These are phyloP conservation scores for Vanderwaltozyma tropicalis DNA, from an alignment of 805 yeast species.

Conservation along the genomic window DNA sequence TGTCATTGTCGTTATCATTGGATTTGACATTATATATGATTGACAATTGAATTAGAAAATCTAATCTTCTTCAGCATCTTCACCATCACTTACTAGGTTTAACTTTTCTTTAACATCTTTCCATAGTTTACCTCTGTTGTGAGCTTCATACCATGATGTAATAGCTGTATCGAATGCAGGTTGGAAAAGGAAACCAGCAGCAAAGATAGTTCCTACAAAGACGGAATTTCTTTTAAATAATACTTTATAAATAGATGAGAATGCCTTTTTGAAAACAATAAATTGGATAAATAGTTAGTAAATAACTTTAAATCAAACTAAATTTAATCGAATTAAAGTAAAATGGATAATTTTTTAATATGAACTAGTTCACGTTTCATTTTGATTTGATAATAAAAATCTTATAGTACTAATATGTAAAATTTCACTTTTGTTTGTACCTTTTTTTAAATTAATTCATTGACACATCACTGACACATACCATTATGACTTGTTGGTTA, in stretches of 20 bases:
- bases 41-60: not conserved
- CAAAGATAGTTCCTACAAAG: constrained; percentile 73
- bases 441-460: no score
- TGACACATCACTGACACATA: no score
- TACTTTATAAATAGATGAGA: constrained; percentile 48
- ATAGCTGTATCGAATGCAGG: constrained; percentile 58
- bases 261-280: constrained; percentile 17
- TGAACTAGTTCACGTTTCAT: no score
- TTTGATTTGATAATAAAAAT: no score
- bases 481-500: no score
- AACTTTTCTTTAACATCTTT: constrained; percentile 50
- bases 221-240: constrained; percentile 85
- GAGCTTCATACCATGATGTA: constrained; percentile 62
- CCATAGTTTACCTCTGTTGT: constrained; percentile 83
- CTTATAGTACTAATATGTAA: no score
- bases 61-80: constrained; percentile 44
- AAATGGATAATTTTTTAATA: no score
- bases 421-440: no score
- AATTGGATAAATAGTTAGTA: not conserved
- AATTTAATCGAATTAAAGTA: no score
- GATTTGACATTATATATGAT: not conserved
- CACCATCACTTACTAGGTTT: constrained; percentile 46
- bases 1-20: not conserved
- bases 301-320: no score
- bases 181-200: constrained; percentile 80